phyloP scores from a whole-genome alignment of 1,139 yeast species.

The Candida sp. region DNA sequence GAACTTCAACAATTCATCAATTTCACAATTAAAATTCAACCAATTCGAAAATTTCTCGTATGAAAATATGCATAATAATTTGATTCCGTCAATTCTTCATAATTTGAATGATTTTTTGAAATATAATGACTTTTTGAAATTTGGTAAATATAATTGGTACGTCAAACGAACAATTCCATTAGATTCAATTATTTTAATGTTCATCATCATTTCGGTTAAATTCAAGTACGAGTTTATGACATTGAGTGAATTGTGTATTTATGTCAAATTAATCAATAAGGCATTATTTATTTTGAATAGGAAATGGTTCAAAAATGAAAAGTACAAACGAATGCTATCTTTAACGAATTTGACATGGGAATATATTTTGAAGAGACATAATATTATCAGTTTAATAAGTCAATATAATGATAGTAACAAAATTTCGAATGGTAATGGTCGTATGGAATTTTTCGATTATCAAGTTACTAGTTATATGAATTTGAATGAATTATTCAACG shows the following conservation, averaged over 20 bases:
- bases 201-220: constrained; percentile 52
- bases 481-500: constrained; percentile 38
- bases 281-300: constrained; percentile 41
- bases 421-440: constrained; percentile 11
- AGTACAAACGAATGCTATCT: constrained; percentile 43
- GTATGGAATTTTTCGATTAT: constrained; percentile 37
- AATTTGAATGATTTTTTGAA: constrained; percentile 52
- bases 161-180: constrained; percentile 56
- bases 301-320: constrained; percentile 47
- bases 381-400: constrained; percentile 27
- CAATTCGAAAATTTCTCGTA: constrained; percentile 38
- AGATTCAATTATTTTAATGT: constrained; percentile 53
- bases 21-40: constrained; percentile 33
- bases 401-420: constrained; percentile 22
- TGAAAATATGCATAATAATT: constrained; percentile 48
- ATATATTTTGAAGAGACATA: constrained; percentile 34
- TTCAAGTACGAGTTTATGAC: constrained; percentile 44
- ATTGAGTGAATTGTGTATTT: constrained; percentile 28
- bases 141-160: constrained; percentile 58
- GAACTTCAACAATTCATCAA: constrained; percentile 33
- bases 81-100: constrained; percentile 57
- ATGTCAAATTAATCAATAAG: constrained; percentile 40
- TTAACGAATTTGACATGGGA: constrained; percentile 45
- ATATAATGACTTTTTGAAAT: constrained; percentile 45
- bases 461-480: constrained; percentile 38